Conservation (phyloP, 2,329 filamentous ascomycete genomes). For the Aureobasidium subglaciale region DNA sequence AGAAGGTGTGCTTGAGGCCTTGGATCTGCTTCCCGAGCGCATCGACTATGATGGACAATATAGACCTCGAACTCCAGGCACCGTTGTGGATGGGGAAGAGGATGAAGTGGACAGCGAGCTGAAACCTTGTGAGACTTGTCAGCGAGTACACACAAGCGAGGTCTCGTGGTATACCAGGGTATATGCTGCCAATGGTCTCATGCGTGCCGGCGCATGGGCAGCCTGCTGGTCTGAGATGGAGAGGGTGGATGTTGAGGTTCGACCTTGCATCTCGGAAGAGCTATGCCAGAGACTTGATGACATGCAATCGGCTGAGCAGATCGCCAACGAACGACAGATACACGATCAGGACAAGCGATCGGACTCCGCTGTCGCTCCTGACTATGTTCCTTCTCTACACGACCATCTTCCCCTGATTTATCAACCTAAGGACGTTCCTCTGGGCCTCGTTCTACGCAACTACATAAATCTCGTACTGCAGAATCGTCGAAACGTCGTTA, state of each 20-base stretch:
- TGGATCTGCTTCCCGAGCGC: conserved; percentile 53
- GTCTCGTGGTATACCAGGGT: conserved; percentile 73
- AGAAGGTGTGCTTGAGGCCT: conserved; percentile 65
- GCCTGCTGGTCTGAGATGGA: conserved; percentile 98
- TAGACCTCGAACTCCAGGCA: not conserved
- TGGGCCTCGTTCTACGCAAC: conserved; percentile 46
- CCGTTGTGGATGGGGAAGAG: conserved; percentile 13
- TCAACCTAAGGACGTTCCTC: conserved; percentile 39
- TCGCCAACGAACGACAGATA: conserved; percentile 14
- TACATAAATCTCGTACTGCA: conserved; percentile 46
- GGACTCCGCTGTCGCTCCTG: not conserved
- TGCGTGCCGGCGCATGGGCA: conserved; percentile 85
- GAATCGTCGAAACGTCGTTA: conserved; percentile 33
- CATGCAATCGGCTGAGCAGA: conserved; percentile 38
- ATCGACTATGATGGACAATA: conserved; percentile 8
- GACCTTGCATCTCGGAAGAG: conserved; percentile 59
- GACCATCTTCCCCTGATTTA: conserved; percentile 27
- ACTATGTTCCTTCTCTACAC: not conserved
- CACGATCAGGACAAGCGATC: not conserved
- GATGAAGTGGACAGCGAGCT: conserved; percentile 27
- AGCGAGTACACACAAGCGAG: conserved; percentile 30
- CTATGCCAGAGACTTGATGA: conserved; percentile 54
- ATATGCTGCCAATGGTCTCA: conserved; percentile 89
- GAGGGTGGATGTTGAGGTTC: conserved; percentile 88
- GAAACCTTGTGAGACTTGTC: conserved; percentile 32